phyloP scores from a whole-genome alignment of 345 rosid species.

The Streptanthus diversifolius region DNA sequence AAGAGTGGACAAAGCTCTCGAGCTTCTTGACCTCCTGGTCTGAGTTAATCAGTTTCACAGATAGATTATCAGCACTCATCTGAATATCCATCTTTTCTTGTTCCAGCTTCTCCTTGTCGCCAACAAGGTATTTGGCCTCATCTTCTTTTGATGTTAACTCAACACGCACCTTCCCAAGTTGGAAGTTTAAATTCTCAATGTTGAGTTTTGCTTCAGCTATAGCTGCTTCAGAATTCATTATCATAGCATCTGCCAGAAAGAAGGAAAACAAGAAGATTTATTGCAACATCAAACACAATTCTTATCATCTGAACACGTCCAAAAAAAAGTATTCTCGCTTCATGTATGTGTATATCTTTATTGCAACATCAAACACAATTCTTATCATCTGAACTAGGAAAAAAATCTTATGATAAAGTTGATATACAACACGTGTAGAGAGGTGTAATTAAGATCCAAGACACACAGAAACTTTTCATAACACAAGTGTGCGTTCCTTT shows the following conservation, averaged over 20 bases:
- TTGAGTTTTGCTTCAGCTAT: slow-evolving; percentile 27
- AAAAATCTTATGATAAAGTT: not conserved
- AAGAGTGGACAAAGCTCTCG: slow-evolving; percentile 44
- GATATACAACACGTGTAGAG: not conserved
- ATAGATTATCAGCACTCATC: slow-evolving; percentile 46
- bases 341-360: not conserved
- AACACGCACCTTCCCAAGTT: slow-evolving; percentile 49
- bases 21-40: slow-evolving; percentile 51
- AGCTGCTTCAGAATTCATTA: not conserved
- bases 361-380: not conserved
- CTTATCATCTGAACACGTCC: not conserved
- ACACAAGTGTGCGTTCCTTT: not conserved
- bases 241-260: slow-evolving; percentile 1
- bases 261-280: not conserved
- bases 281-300: not conserved
- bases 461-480: not conserved
- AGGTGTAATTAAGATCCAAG: not conserved
- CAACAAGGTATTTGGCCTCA: slow-evolving; percentile 46
- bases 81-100: slow-evolving; percentile 52
- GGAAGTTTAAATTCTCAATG: slow-evolving; percentile 50
- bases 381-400: not conserved
- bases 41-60: slow-evolving; percentile 44
- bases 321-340: not conserved
- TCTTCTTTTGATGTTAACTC: slow-evolving; percentile 56
- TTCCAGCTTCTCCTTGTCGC: slow-evolving; percentile 50